These are phyloP conservation scores for Gossypium aridum DNA, from an alignment of 441 rosid species.

Conservation along the genomic window DNA sequence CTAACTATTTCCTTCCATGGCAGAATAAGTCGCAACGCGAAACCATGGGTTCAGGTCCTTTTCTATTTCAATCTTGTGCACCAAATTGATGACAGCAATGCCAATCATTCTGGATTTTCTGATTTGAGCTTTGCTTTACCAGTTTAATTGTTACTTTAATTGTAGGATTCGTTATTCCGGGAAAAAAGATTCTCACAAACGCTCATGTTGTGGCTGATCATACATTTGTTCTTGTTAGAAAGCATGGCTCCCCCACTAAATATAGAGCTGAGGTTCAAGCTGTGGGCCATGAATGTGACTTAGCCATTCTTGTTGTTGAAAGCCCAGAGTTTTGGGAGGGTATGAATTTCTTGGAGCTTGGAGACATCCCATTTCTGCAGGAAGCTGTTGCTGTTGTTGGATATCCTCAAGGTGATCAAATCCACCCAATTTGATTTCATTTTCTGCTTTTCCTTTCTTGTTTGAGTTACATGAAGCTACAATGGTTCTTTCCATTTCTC, in stretches of 20 bases:
- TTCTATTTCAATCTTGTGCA: background rate
- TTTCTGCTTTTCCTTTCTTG: background rate
- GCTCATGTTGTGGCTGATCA: conserved; percentile 89
- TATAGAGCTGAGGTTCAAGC: conserved; percentile 62
- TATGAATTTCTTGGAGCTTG: conserved; percentile 64
- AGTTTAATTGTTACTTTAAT: background rate
- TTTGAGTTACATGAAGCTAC: background rate
- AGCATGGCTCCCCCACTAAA: conserved; percentile 75
- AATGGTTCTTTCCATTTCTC: background rate
- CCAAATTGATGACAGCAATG: background rate
- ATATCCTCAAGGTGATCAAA: conserved; percentile 51
- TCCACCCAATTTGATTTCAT: background rate
- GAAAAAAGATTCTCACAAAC: conserved; percentile 69
- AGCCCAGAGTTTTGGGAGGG: conserved; percentile 60
- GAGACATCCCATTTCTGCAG: conserved; percentile 67
- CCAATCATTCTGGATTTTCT: background rate
- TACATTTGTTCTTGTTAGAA: conserved; percentile 77
- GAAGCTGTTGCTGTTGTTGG: conserved; percentile 80
- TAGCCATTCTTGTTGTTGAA: conserved; percentile 61
- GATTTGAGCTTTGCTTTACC: background rate
- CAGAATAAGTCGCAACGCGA: conserved; percentile 82
- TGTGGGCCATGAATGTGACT: conserved; percentile 83
- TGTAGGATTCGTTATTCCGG: conserved; percentile 54
- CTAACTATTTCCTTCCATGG: conserved; percentile 79
- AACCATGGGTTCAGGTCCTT: conserved; percentile 65